Percentiles rank a stretch among this genome's conserved stretches.
phyloP scores from a whole-genome alignment of 2,329 filamentous ascomycete species.

The Botryotinia calthae region DNA sequence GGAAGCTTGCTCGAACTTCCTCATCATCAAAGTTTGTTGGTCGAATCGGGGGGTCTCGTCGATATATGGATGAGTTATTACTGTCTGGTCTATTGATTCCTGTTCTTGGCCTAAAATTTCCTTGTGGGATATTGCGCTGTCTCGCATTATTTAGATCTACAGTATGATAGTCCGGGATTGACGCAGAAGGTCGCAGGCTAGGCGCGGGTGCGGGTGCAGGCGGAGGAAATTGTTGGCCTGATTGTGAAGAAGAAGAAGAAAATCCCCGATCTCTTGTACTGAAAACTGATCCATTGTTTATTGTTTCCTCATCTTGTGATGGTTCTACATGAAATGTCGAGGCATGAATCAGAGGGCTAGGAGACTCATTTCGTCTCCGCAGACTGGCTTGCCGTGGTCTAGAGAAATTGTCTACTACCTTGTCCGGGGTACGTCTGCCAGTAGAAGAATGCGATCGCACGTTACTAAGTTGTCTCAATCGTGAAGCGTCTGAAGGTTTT shows the following conservation, averaged over 20 bases:
- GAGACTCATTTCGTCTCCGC: constrained; percentile 33
- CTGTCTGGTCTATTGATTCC: constrained; percentile 31
- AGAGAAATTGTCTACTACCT: constrained; percentile 35
- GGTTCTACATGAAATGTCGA: constrained; percentile 30
- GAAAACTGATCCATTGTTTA: constrained; percentile 21
- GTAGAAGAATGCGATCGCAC: constrained; percentile 33
- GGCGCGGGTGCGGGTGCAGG: constrained; percentile 1
- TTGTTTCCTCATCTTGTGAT: constrained; percentile 29
- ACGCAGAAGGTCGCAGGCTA: constrained; percentile 35
- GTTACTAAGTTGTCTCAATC: constrained; percentile 38
- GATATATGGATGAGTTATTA: constrained; percentile 30
- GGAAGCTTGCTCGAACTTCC: constrained; percentile 55
- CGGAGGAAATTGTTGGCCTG: constrained; percentile 24
- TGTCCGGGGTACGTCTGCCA: constrained; percentile 30
- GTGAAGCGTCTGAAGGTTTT: constrained; percentile 37
- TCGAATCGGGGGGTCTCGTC: constrained; percentile 32
- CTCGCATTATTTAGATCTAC: constrained; percentile 34
- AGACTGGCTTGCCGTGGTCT: constrained; percentile 34
- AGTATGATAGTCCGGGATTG: constrained; percentile 38
- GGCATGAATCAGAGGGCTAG: constrained; percentile 29
- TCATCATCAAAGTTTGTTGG: constrained; percentile 34
- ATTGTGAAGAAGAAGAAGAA: constrained; percentile 35
- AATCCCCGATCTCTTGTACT: constrained; percentile 34
- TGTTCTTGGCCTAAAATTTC: constrained; percentile 28
- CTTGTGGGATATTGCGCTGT: constrained; percentile 35